Conservation (phyloP, 176 grass and related monocot genomes). For the Dendrocalamus sinicus region DNA sequence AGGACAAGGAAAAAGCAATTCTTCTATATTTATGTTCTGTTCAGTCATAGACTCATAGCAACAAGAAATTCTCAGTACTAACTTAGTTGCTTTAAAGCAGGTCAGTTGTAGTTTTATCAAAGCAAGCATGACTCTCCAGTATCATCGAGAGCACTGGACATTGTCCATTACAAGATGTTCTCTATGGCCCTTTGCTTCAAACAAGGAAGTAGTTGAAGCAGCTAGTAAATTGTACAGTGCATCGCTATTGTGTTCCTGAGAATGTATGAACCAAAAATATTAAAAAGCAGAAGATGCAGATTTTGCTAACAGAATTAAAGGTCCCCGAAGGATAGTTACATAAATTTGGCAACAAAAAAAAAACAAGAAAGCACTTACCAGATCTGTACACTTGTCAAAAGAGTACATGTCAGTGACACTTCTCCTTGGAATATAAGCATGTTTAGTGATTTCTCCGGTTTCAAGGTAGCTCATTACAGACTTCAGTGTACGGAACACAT, state of each 20-base stretch:
- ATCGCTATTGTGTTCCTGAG: background rate
- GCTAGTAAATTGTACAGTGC: background rate
- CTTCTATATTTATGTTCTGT: background rate
- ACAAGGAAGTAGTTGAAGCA: background rate
- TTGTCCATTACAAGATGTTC: background rate
- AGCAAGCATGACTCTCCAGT: background rate
- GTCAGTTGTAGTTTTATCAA: background rate
- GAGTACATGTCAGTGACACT: slow-evolving; percentile 57
- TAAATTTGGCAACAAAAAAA: slow-evolving; percentile 7
- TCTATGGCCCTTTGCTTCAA: background rate
- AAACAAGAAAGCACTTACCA: slow-evolving; percentile 44
- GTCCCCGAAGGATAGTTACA: background rate
- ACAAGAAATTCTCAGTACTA: background rate
- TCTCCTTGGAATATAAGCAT: slow-evolving; percentile 54
- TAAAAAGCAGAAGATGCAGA: background rate
- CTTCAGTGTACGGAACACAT: slow-evolving; percentile 64
- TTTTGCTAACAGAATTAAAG: background rate
- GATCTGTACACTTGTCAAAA: slow-evolving; percentile 50
- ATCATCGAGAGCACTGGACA: background rate
- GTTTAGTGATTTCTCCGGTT: slow-evolving; percentile 63
- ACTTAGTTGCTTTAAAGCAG: background rate
- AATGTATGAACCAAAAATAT: background rate
- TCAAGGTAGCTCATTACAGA: slow-evolving; percentile 52
- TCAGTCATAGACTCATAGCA: background rate
- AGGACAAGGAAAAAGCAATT: background rate